Base-by-base conservation (phyloP, 2,329 filamentous ascomycete species). In the Periglandula ipomoeae region DNA sequence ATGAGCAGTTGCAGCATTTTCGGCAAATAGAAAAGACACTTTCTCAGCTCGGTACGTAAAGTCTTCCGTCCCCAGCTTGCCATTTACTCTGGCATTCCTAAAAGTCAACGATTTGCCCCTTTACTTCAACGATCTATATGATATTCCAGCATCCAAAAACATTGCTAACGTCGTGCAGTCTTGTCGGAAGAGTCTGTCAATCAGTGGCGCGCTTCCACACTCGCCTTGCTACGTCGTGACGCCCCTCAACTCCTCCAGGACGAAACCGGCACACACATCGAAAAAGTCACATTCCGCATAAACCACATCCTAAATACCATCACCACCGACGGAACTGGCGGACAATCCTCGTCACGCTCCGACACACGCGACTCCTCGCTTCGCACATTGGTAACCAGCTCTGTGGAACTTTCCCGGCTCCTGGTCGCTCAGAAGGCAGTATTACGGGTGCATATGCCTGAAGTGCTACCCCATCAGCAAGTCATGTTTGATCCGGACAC, bases 201-300 rank as follows among this genome's bases (percentile, higher is more conserved):
- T 59, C 76, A 81, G 58, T 85, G 82, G 82, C 78, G 82, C 35
- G 78, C 81, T 5, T 70, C 73, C n/a, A 85, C 82, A 2, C 70
- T 85, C 37, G 71, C 76, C 23, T 70, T 82, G 39, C 62, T 85
- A 45, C 73, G 72, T 47, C 78, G 77, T 56, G 76, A 78, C 51
- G 69, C 74, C 5, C 61, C 65, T 15, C 58, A 67, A 30, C 71
- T 67, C 49, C 68, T 81, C 30, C 66, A 72, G 45, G 56, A 63
- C 13, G 68, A 74, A 56, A 79, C 76, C 3, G 53, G 63, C 19
- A 54, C 58, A 22, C 58, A 73, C 27, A 66, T 68, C 15, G 69
- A 75, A 34, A 56, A 59, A 11, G 65, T 79, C 37, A 61, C 79
- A 15, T 56, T 62, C 2, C 70, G 69, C 41, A 65, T 77, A 46